Evolutionary conservation across 2,329 filamentous ascomycete genomes (phyloP).

Genomic region (Cladosporium sp.): DNA sequence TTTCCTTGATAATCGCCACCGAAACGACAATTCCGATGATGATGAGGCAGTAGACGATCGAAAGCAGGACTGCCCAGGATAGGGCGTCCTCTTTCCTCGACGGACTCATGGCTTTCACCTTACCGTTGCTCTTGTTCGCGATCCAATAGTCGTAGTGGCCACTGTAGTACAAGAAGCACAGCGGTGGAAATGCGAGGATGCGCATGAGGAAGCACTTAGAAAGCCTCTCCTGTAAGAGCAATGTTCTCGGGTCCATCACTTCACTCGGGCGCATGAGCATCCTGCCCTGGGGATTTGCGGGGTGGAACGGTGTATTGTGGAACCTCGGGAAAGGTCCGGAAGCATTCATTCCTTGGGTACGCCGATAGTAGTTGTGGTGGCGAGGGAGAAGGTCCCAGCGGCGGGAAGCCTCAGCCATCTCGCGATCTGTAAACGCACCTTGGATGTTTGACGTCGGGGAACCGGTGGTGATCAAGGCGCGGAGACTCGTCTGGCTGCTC

Average conservation of each 20-base stretch:
- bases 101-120: slow-evolving; percentile 26
- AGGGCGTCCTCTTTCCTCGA: slow-evolving; percentile 28
- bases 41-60: slow-evolving; percentile 17
- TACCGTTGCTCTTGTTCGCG: slow-evolving; percentile 22
- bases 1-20: background rate
- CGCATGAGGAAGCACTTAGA: slow-evolving; percentile 13
- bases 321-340: slow-evolving; percentile 14
- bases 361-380: slow-evolving; percentile 1
- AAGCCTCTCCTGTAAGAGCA: slow-evolving; percentile 6
- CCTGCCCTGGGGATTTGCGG: background rate
- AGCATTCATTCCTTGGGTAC: background rate
- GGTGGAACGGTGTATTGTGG: background rate
- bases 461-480: slow-evolving; percentile 19
- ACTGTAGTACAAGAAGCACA: slow-evolving; percentile 24
- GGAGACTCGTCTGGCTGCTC: slow-evolving; percentile 23
- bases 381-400: slow-evolving; percentile 18
- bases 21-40: slow-evolving; percentile 14
- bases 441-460: slow-evolving; percentile 22
- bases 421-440: slow-evolving; percentile 21
- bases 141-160: slow-evolving; percentile 29
- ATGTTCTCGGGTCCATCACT: background rate
- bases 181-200: slow-evolving; percentile 26
- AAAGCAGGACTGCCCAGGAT: slow-evolving; percentile 25
- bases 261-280: slow-evolving; percentile 1
- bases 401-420: slow-evolving; percentile 17